Evolutionary conservation across 2,329 filamentous ascomycete species (phyloP), one percentile per base, ranked within the genome.

Genomic region (Botryotinia convoluta): DNA sequence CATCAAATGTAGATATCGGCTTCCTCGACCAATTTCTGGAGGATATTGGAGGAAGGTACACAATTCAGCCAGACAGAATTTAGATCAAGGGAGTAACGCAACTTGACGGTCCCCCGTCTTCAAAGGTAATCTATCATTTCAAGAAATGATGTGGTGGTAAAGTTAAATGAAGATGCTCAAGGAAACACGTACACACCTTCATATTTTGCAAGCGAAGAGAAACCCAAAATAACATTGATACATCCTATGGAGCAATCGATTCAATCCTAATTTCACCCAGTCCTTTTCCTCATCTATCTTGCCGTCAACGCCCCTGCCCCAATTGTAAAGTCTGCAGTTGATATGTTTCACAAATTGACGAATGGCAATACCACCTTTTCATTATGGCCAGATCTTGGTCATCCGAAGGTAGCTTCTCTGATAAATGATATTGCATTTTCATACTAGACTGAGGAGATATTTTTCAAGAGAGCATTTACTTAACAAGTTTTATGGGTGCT

Each of bases 401-500:
- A 85, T 74, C 81, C 88, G 4, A 82, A 87, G 20, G 81, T 86
- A 18, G 83, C 83, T 0, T 79, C 84, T 20, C 81, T 87, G 14
- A 84, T 88, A 76, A 85, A 83, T 70, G 82, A 85, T 62, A 72
- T 82, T 12, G 79, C 82, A 8, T 81, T 86, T 8, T 85, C 82
- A 3, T 79, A 83, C 45, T 72, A 76, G 1, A 77, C 87, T 22
- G 80, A 80, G 26, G 83, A 83, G 60, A 76, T 80, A 6, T 83
- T 87, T 74, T 83, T 87, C 75, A 83, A 81, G 18, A 86, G 87
- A 79, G 82, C 85, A 1, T 84, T 87, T 67, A 84, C 84, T 9
- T 82, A 85, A 48, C 87, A 87, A 71, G 85, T 87, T 1, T 84
- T 86, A 18, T 87, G 84, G 85, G 84, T 87, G 78, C 82, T 87